Evolutionary conservation across 352 stramenopile species (phyloP).

Genomic region (Blastocystis sp.): DNA sequence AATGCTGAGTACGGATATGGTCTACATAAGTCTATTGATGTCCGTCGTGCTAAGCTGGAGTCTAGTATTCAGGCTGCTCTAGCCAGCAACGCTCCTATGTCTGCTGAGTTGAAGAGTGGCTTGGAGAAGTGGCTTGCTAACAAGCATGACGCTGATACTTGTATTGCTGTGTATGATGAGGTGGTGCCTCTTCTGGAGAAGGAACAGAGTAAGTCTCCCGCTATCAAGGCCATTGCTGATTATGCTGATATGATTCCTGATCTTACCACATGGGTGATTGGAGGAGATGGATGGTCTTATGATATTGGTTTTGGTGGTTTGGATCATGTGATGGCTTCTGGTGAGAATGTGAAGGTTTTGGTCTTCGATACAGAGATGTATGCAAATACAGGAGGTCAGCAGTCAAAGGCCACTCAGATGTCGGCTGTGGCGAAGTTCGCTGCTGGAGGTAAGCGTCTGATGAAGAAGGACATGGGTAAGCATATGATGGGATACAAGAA

Average conservation of each 20-base stretch:
- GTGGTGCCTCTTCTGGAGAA: constrained; percentile 64
- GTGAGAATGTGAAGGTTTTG: constrained; percentile 76
- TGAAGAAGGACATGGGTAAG: constrained; percentile 61
- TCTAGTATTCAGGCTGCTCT: constrained; percentile 71
- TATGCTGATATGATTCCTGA: constrained; percentile 76
- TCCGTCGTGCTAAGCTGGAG: constrained; percentile 72
- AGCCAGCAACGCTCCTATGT: constrained; percentile 31
- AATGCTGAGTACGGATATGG: constrained; percentile 73
- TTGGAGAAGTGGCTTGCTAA: constrained; percentile 75
- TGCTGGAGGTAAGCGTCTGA: constrained; percentile 40
- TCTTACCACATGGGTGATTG: constrained; percentile 75
- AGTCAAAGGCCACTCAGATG: constrained; percentile 63
- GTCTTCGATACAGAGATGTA: constrained; percentile 77
- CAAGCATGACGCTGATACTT: constrained; percentile 74
- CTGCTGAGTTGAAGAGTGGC: constrained; percentile 71
- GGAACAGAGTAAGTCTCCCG: constrained; percentile 64
- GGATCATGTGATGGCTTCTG: constrained; percentile 75
- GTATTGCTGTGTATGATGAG: constrained; percentile 73
- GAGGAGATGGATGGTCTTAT: constrained; percentile 76
- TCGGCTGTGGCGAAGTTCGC: constrained; percentile 57
- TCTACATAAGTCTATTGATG: constrained; percentile 70
- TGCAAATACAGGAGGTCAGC: constrained; percentile 70
- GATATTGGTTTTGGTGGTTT: constrained; percentile 75
- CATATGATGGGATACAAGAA: constrained; percentile 55
- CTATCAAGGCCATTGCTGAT: constrained; percentile 72